Evolutionary conservation across 1,284 basidiomycete species (phyloP).

Genomic region (Sporisorium reilianum): DNA sequence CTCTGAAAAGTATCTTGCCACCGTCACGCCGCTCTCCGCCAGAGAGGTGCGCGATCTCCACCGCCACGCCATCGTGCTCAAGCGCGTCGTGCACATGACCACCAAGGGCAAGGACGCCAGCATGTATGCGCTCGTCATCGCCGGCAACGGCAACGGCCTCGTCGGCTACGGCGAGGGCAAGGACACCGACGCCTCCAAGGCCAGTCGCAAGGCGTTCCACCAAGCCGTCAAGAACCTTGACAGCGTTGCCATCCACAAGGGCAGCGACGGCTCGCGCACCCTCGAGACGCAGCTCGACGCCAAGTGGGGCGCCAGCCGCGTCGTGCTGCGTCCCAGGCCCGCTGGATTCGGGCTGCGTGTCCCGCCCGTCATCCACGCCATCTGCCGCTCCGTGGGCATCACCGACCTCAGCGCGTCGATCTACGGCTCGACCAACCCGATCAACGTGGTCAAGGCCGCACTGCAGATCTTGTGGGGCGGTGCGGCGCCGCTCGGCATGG

Average conservation of each 20-base stretch:
- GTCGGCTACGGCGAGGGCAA: slow-evolving; percentile 92
- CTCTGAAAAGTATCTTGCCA: slow-evolving; percentile 58
- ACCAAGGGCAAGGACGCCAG: slow-evolving; percentile 84
- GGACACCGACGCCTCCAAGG: slow-evolving; percentile 75
- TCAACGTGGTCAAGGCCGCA: slow-evolving; percentile 74
- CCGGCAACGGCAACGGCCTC: slow-evolving; percentile 85
- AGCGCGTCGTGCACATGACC: slow-evolving; percentile 81
- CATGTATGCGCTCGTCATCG: slow-evolving; percentile 79
- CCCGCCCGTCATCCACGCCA: slow-evolving; percentile 85
- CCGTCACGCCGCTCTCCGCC: slow-evolving; percentile 63
- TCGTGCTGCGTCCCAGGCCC: slow-evolving; percentile 87
- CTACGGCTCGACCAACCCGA: slow-evolving; percentile 87
- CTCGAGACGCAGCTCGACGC: slow-evolving; percentile 83
- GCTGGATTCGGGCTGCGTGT: slow-evolving; percentile 89
- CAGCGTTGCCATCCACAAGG: slow-evolving; percentile 74
- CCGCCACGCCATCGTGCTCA: slow-evolving; percentile 63
- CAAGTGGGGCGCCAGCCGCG: slow-evolving; percentile 86
- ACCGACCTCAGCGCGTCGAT: slow-evolving; percentile 94
- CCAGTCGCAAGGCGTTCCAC: slow-evolving; percentile 77
- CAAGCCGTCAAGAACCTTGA: slow-evolving; percentile 89
- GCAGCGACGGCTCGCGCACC: slow-evolving; percentile 74
- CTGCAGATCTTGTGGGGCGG: slow-evolving; percentile 68
- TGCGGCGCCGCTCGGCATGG: slow-evolving; percentile 61
- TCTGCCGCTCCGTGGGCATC: slow-evolving; percentile 92
- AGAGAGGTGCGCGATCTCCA: slow-evolving; percentile 62